Evolutionary conservation across 495 filamentous ascomycete genomes (phyloP).

Genomic region (Penicillium arizonense): DNA sequence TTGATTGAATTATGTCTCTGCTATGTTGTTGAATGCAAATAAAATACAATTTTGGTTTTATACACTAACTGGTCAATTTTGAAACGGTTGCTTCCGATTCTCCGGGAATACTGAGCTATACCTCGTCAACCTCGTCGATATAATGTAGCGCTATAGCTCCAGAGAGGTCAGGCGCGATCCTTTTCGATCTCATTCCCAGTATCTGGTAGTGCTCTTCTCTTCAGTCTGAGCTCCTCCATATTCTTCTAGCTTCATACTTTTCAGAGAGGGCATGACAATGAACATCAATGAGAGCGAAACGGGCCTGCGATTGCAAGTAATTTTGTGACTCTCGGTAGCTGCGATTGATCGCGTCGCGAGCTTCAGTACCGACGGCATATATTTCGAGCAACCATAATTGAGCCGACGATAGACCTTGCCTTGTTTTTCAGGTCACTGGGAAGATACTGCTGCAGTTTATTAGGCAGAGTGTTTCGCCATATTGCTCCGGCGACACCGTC

Average conservation of each 20-base stretch:
- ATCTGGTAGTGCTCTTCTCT: not conserved
- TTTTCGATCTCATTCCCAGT: not conserved
- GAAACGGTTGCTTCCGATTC: too few relatives aligned
- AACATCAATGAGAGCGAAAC: constrained; percentile 20
- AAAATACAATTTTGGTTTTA: too few relatives aligned
- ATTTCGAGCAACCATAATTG: constrained; percentile 18
- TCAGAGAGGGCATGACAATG: constrained; percentile 22
- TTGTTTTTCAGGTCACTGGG: constrained; percentile 18
- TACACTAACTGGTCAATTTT: too few relatives aligned
- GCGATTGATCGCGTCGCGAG: constrained; percentile 18
- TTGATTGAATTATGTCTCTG: too few relatives aligned
- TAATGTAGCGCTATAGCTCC: too few relatives aligned
- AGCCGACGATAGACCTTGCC: constrained; percentile 19
- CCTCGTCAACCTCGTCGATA: too few relatives aligned
- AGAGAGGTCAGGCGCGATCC: not conserved
- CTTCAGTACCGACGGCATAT: constrained; percentile 15
- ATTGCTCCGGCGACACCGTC: constrained; percentile 26
- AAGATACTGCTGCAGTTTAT: constrained; percentile 15
- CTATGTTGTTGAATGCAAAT: too few relatives aligned
- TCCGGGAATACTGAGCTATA: too few relatives aligned
- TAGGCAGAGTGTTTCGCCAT: constrained; percentile 23
- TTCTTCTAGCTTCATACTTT: constrained; percentile 20
- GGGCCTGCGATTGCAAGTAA: constrained; percentile 19
- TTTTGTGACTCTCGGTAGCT: constrained; percentile 22
- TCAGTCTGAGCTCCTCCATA: not conserved